Percentiles rank a stretch among this genome's conserved stretches.
Conservation (phyloP, 1,139 yeast genomes). For the Sugiyamaella neomexicana region DNA sequence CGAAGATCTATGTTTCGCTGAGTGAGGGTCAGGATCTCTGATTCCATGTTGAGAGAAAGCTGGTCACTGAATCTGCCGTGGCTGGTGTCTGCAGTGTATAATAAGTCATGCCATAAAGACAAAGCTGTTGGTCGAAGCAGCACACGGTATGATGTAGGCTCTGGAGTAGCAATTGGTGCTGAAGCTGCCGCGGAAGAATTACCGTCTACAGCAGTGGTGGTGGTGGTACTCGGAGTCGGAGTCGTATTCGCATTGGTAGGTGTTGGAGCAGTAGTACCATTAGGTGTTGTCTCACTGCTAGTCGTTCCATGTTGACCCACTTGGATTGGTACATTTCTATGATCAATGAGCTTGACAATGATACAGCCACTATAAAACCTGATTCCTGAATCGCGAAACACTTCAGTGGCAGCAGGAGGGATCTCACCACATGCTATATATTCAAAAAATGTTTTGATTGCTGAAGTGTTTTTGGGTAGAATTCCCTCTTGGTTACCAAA, state of each 20-base stretch:
- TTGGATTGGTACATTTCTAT: constrained; percentile 43
- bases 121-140: constrained; percentile 77
- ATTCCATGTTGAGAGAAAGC: constrained; percentile 73
- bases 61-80: constrained; percentile 69
- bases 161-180: constrained; percentile 1
- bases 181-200: not conserved
- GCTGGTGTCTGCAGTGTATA: constrained; percentile 80
- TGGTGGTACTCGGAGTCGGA: not conserved
- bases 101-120: constrained; percentile 79
- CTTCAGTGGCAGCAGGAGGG: constrained; percentile 87
- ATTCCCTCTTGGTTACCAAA: constrained; percentile 77
- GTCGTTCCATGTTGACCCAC: constrained; percentile 6
- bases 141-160: constrained; percentile 61
- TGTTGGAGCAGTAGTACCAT: not conserved
- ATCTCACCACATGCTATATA: constrained; percentile 79
- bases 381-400: constrained; percentile 80
- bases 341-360: constrained; percentile 81
- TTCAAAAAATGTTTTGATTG: constrained; percentile 68
- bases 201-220: not conserved
- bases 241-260: not conserved
- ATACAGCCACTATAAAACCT: constrained; percentile 86
- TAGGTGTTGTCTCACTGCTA: not conserved
- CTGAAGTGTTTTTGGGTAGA: constrained; percentile 78
- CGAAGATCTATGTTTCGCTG: constrained; percentile 68
- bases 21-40: constrained; percentile 77